Evolutionary conservation across 2,329 filamentous ascomycete genomes (phyloP).

Genomic region (Aspergillus felis): DNA sequence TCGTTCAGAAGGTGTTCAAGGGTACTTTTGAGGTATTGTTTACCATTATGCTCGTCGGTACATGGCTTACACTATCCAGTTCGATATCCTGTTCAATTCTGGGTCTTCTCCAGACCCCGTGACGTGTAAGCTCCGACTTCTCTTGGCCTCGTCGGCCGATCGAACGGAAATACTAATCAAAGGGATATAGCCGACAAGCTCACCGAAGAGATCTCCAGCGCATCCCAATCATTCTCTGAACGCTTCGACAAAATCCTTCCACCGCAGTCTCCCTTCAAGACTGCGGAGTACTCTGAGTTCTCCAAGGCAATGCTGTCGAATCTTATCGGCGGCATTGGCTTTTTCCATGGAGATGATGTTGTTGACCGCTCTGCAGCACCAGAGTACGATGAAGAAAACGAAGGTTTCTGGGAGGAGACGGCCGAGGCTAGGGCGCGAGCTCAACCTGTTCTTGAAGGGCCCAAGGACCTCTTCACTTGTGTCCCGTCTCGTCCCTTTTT

Average conservation of each 20-base stretch:
- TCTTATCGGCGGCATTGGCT: constrained; percentile 87
- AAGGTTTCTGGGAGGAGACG: constrained; percentile 92
- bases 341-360: constrained; percentile 84
- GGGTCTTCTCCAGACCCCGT: constrained; percentile 57
- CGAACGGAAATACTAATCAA: neutral
- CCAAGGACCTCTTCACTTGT: constrained; percentile 83
- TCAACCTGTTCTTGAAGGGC: constrained; percentile 68
- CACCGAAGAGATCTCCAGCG: constrained; percentile 63
- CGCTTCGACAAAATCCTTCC: constrained; percentile 71
- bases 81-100: constrained; percentile 87
- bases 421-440: constrained; percentile 70
- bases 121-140: constrained; percentile 42
- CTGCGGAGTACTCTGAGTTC: constrained; percentile 70
- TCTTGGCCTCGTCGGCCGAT: neutral
- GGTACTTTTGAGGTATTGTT: constrained; percentile 66
- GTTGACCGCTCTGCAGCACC: constrained; percentile 88
- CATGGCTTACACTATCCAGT: constrained; percentile 46
- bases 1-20: constrained; percentile 87
- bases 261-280: constrained; percentile 71
- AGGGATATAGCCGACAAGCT: constrained; percentile 54
- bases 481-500: constrained; percentile 95
- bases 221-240: constrained; percentile 65
- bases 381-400: constrained; percentile 92
- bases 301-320: constrained; percentile 92
- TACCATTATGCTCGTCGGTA: neutral